Base-by-base conservation (phyloP, 2,329 filamentous ascomycete genomes). In the Thyridium curvatum region DNA sequence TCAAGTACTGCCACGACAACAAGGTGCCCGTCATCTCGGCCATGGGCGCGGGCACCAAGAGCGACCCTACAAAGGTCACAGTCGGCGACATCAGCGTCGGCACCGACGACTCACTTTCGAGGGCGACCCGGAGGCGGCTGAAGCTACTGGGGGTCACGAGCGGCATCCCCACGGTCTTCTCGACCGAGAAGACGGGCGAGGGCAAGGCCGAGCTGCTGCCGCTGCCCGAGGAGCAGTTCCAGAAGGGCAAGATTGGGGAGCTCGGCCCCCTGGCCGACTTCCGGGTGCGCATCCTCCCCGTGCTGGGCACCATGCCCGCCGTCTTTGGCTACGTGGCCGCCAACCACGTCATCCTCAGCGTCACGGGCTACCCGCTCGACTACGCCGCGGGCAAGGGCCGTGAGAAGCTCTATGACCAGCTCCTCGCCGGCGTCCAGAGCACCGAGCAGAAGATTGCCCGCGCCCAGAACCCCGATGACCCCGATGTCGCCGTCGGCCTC, bases 21-120 rank as follows among this genome's bases (percentile, higher is more conserved):
- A 70, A 74, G 2, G 68, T 62, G 69, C 32, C 65, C 69, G 38
- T 67, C 66, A n/a, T 98, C 45, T 93, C 88, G 13, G 86, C 88
- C 26, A 97, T 97, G 90, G 93, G 93, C 1, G 93, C 93, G 1
- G 93, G 89, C 1, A 96, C 88, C 64, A 98, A 97, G 68, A 91
- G 86, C 34, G 79, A 84, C 34, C 79, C 79, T 1, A 97, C 90
- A 0, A 75, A 85, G 40, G 84, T 98, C 39, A 82, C 87, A 50
- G 83, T 98, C 5, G 90, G 90, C 15, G 93, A 98, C 55, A 95
- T 98, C 46, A 89, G 86, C 8, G 72, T 77, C 2, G 94, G 84
- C 49, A 87, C 83, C 1, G 91, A 97, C 48, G 93, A 98, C 51
- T 82, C 87, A 0, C 73, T 98, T 0, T 96, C 90, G 4, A 77